Conservation (phyloP, 2,329 filamentous ascomycete species). For the Diaporthe eres region DNA sequence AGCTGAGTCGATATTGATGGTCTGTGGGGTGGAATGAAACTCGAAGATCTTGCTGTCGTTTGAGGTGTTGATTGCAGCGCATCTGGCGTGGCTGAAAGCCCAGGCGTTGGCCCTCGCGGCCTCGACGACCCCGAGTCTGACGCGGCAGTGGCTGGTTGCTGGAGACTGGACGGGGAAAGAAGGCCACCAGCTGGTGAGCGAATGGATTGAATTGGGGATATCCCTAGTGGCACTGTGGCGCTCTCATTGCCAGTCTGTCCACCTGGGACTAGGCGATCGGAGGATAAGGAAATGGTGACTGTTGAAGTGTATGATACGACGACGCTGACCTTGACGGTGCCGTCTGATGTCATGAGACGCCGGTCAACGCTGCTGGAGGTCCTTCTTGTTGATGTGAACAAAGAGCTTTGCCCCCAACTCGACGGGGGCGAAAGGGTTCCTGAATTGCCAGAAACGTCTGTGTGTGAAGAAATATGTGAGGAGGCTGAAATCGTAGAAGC, state of each 20-base stretch:
- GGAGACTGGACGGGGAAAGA: neutral
- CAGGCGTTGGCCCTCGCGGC: neutral
- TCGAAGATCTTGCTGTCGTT: neutral
- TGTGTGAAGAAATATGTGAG: neutral
- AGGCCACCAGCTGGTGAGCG: neutral
- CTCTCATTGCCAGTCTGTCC: neutral
- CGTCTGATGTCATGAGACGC: neutral
- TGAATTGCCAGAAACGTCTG: neutral
- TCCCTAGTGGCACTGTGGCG: neutral
- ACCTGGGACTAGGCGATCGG: rapidly evolving
- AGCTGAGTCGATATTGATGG: no score
- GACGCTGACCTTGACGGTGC: neutral
- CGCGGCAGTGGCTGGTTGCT: neutral
- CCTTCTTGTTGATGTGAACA: neutral
- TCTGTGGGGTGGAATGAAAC: no score
- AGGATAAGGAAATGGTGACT: neutral
- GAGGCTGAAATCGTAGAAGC: neutral
- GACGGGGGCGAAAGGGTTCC: rapidly evolving
- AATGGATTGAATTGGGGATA: neutral
- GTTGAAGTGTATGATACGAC: constrained; percentile 3
- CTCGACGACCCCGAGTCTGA: neutral
- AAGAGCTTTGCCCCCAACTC: neutral
- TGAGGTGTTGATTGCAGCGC: neutral
- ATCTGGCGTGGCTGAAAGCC: neutral
- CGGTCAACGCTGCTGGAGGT: neutral